Base-by-base conservation (phyloP, 768 basidiomycete species). In the Suillus variegatus region DNA sequence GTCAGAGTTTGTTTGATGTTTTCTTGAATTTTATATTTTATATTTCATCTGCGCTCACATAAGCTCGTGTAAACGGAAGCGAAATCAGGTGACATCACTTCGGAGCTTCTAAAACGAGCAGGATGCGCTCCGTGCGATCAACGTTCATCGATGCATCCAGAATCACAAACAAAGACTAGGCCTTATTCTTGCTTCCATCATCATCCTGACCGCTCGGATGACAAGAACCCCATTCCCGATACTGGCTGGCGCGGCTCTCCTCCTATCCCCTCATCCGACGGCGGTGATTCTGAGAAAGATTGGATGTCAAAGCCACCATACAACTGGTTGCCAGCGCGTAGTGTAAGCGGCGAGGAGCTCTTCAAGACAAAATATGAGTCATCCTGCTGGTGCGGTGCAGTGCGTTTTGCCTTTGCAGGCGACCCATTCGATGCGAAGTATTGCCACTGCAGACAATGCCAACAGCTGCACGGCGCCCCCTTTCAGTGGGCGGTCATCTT, bases 401-500 rank as follows among this genome's bases (percentile, higher is more conserved):
- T 76, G 7, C 58, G 62, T 6, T 78, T 78, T 62, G 74, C 75
- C 52, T 72, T 78, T 51, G 70, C 75, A 35, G 75, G 76, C 5
- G 71, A 77, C 52, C 76, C 76, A 0, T 25, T 78, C 16, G 75
- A 78, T 56, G 76, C 76, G 16, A 77, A 78, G 46, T 69, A 74
- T 61, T 77, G 76, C 65, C 76, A 77, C 64, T 77, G 76, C 57
- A 62, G 68, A 9, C 74, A 76, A 52, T 77, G 75, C 47, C 77
- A 77, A 63, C 65, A 64, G 40, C 64, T 76, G 10, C 76, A 77
- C 46, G 61, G 76, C 10, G 75, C 76, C 4, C 75, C 76, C 0
- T 77, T 76, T 63, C 76, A 77, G 57, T 76, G 76, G 76, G 75
- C 75, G 5, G 76, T 76, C 20, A 77, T 77, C 20, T 77, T 75